Evolutionary conservation across 768 basidiomycete species (phyloP).

Genomic region (Naganishia kalamii): DNA sequence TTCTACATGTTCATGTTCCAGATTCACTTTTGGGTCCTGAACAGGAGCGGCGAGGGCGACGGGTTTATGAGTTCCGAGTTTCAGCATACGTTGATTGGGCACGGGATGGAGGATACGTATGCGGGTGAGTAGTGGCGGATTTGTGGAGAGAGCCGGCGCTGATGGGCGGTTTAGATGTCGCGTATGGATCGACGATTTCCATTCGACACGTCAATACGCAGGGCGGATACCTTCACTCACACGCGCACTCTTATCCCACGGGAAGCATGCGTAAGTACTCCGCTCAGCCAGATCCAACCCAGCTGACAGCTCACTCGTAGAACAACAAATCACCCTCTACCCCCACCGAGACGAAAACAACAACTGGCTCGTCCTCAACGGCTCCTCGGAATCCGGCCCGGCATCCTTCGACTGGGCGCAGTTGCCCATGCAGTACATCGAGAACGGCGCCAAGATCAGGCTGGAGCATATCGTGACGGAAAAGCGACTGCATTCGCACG

Average conservation of each 20-base stretch:
- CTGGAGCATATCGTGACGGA: conserved; percentile 72
- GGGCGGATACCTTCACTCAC: conserved; percentile 97
- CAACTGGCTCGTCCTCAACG: conserved; percentile 77
- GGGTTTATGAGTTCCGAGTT: conserved; percentile 99
- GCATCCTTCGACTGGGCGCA: conserved; percentile 53
- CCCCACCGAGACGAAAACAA: conserved; percentile 98
- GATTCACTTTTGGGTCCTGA: conserved; percentile 83
- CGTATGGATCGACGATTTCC: conserved; percentile 70
- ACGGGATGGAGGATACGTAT: conserved; percentile 85
- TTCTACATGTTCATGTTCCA: conserved; percentile 98
- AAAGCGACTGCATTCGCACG: conserved; percentile 90
- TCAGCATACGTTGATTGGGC: conserved; percentile 86
- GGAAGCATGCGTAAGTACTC: conserved; percentile 72
- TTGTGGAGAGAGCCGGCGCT: neutral
- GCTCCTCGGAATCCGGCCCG: conserved; percentile 51
- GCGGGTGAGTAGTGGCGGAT: conserved; percentile 57
- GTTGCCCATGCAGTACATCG: conserved; percentile 60
- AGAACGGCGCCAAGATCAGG: conserved; percentile 64
- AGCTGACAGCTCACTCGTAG: conserved; percentile 49
- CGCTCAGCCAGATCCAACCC: neutral
- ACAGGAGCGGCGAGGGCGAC: conserved; percentile 89
- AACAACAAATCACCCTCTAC: conserved; percentile 98
- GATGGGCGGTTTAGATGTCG: conserved; percentile 59
- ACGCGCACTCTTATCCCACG: conserved; percentile 76
- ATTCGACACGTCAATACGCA: conserved; percentile 93